Base-by-base conservation (phyloP, 805 yeast species). In the Candida parachauliodes region DNA sequence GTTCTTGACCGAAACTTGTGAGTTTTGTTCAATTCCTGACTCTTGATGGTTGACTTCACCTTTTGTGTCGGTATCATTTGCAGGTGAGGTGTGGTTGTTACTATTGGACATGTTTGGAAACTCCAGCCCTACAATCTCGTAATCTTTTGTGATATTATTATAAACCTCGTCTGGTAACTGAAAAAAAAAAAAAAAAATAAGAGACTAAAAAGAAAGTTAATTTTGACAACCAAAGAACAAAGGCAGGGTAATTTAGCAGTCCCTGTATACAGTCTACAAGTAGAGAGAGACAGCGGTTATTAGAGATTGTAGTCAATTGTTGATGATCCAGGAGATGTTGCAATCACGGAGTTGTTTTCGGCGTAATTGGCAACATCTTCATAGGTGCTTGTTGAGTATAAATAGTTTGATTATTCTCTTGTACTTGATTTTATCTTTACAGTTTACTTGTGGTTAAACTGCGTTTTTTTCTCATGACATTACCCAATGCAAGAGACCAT, bases 401-500 rank as follows among this genome's bases (percentile, higher is more conserved):
- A n/a, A n/a, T n/a, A n/a, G n/a, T n/a, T n/a, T n/a, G n/a, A n/a
- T n/a, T n/a, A n/a, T n/a, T n/a, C n/a, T n/a, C n/a, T n/a, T n/a
- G n/a, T n/a, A n/a, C n/a, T n/a, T n/a, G n/a, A n/a, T n/a, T n/a
- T n/a, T n/a, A n/a, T n/a, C n/a, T 28, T 28, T 14, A 7, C 30
- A 31, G 14, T 23, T 25, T 17, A 30, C 10, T 4, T n/a, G n/a
- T 10, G 24, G 24, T 10, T 21, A 21, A 21, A 7, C 24, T 21
- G 24, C 24, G 10, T 7, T 21, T 21, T 18, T 20, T 24, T 23
- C 3, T 20, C 15, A 49, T 51, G 52, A 46, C 57, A 3, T 40
- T 56, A 3, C 62, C 64, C 1, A 46, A 46, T 20, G 40, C 24
- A 12, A 45, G 57, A 20, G 65, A 58, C 34, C 48, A 42, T 25